Base-by-base conservation (phyloP, 306 rosid genomes). In the Quercus ilex region DNA sequence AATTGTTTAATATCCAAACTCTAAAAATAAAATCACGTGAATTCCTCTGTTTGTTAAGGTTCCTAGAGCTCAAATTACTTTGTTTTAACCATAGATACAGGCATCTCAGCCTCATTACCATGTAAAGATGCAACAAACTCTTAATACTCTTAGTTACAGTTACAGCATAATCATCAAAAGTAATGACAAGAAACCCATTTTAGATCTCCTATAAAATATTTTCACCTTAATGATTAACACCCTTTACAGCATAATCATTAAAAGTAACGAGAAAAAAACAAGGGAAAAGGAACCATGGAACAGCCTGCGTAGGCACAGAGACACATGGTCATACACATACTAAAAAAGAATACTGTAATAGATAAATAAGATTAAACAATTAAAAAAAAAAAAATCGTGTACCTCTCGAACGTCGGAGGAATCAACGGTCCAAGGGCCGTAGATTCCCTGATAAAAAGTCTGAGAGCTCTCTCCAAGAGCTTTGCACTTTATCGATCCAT, bases 401-500 rank as follows among this genome's bases (percentile, higher is more conserved):
- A 89, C 94, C 97, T 95, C 98, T 71, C 87, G 86, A 55, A 95
- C 86, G 55, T 95, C 99, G 20, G 92, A 72, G 75, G 91, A 12
- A 26, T 92, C 94, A 64, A 95, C 85, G 43, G 89, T 85, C 97
- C 99, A 95, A 43, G 97, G 97, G 55, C 99, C 97, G 56, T 95
- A 92, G 71, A 91, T 6, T 73, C 99, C 99, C 78, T 84, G 84
- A 76, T 89, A 91, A 56, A 86, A 73, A 52, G 79, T 67, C 74
- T 58, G 89, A 15, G 83, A 83, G 74, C 80, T 83, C 70, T 87
- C 90, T 76, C 91, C 88, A 7, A 83, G 72, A 43, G 94, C 98
- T 74, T 80, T 83, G 82, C 92, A 92, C 79, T 71, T 83, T 78
- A 86, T 63, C 7, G 83, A 74, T 10, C 81, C 53, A 31, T 52